Evolutionary conservation across 306 rosid species (phyloP), one percentile per base, ranked within the genome.

Genomic region (Cucumis melo): DNA sequence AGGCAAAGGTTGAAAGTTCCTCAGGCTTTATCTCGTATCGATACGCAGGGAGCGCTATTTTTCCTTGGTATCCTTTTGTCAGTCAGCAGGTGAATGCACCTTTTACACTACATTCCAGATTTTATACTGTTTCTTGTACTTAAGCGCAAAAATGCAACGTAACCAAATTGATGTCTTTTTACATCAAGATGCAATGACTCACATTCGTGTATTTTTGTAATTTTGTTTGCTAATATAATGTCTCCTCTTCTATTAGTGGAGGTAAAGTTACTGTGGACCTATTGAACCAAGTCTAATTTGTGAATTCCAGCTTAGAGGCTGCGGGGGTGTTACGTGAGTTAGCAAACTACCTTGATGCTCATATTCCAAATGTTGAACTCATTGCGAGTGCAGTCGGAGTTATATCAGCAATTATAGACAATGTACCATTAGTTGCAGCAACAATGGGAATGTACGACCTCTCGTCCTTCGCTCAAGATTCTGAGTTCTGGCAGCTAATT

Each of bases 51-150:
- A 83, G 93, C 79, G 27, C 87, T 94, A 55, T 94, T 94, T 83
- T 94, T 94, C 88, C 96, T 91, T 8, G 97, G 97, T 82, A 94
- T 94, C 86, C 92, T 94, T 58, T 84, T 94, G 80, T 94, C 98
- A 0, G 95, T 94, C 73, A 86, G 95, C 95, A 86, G 98, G 96
- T 91, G 64, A 87, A 77, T 71, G 29, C 32, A 68, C 32, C 53
- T 20, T 67, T 27, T 38, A 61, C 32, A 63, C 12, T 23, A 29
- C 39, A 32, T 67, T 55, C 42, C 39, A 50, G 34, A 42, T 20
- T 54, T 41, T 14, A 44, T 74, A n/a, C 10, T 7, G 9, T 46
- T 65, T 56, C 21, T 36, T 61, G n/a, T 11, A 4, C 53, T 56
- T 13, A 15, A n/a, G 17, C 14, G 70, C 36, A 51, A 58, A 23